Conservation (phyloP, 1,139 yeast genomes). For the Petasospora fabianii region DNA sequence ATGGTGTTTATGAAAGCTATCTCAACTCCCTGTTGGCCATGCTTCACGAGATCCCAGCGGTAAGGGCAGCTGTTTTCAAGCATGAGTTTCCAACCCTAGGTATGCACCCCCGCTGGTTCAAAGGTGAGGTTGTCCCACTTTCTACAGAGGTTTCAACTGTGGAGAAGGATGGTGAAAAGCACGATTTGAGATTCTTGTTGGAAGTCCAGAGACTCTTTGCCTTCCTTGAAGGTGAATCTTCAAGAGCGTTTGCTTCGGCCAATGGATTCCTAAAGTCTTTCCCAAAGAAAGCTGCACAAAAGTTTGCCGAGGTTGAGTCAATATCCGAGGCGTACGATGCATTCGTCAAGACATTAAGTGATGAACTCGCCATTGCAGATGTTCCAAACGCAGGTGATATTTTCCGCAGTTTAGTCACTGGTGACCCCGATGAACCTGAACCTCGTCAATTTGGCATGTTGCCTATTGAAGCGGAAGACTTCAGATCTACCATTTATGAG, state of each 20-base stretch:
- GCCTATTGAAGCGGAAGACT: conserved; percentile 31
- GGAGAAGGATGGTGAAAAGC: conserved; percentile 13
- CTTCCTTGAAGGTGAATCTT: conserved; percentile 38
- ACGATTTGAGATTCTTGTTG: conserved; percentile 26
- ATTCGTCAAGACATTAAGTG: conserved; percentile 21
- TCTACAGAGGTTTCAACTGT: conserved; percentile 13
- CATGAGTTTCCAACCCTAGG: conserved; percentile 37
- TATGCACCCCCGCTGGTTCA: conserved; percentile 43
- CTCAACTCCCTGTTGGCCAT: conserved; percentile 41
- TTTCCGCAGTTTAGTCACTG: too few relatives aligned
- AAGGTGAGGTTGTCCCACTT: conserved; percentile 29
- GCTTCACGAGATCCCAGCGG: conserved; percentile 40
- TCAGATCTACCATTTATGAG: conserved; percentile 29
- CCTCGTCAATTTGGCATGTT: conserved; percentile 27
- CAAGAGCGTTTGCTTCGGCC: conserved; percentile 38
- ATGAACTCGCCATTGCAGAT: conserved; percentile 22
- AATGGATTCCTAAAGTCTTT: conserved; percentile 32
- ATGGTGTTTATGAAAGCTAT: conserved; percentile 29
- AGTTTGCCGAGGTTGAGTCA: conserved; percentile 18
- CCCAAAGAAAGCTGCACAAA: conserved; percentile 22
- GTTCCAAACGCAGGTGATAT: conserved; percentile 8
- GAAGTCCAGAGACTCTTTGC: conserved; percentile 44
- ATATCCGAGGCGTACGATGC: conserved; percentile 28
- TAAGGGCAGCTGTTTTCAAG: conserved; percentile 34
- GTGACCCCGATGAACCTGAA: too few relatives aligned